Conservation (phyloP, 495 filamentous ascomycete species). For the Xylaria intraflava region DNA sequence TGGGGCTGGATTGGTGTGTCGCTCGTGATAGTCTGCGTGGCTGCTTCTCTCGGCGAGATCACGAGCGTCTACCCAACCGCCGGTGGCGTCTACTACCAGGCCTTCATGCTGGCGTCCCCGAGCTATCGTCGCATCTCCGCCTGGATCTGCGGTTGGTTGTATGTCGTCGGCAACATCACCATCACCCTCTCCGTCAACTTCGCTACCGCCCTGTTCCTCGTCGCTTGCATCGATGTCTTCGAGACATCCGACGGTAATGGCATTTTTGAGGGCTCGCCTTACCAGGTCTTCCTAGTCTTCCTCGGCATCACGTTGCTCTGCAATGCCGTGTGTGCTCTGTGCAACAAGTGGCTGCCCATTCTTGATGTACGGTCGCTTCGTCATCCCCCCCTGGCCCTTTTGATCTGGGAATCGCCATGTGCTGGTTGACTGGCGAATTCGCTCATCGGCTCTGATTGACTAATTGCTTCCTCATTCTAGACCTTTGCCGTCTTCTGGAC, state of each 20-base stretch:
- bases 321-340: slow-evolving; percentile 49
- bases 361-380: slow-evolving; percentile 39
- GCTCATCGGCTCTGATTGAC: too few species aligned
- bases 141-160: slow-evolving; percentile 63
- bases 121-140: slow-evolving; percentile 41
- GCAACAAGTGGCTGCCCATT: slow-evolving; percentile 50
- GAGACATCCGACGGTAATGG: slow-evolving; percentile 30
- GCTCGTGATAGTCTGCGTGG: slow-evolving; percentile 46
- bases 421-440: not conserved
- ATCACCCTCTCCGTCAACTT: slow-evolving; percentile 66
- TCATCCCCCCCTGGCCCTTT: not conserved
- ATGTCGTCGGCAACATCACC: slow-evolving; percentile 62
- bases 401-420: not conserved
- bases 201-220: slow-evolving; percentile 50
- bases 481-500: slow-evolving; percentile 49
- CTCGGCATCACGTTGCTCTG: slow-evolving; percentile 50
- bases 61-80: slow-evolving; percentile 51
- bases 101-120: slow-evolving; percentile 46
- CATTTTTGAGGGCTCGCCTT: slow-evolving; percentile 40
- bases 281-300: slow-evolving; percentile 56
- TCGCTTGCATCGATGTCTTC: slow-evolving; percentile 50
- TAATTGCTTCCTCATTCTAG: slow-evolving; percentile 12
- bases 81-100: slow-evolving; percentile 51
- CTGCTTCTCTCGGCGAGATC: slow-evolving; percentile 49
- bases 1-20: slow-evolving; percentile 53